These are phyloP conservation scores for Trichoderma sp. DNA, from an alignment of 2,329 filamentous ascomycete genomes.

Conservation along the genomic window DNA sequence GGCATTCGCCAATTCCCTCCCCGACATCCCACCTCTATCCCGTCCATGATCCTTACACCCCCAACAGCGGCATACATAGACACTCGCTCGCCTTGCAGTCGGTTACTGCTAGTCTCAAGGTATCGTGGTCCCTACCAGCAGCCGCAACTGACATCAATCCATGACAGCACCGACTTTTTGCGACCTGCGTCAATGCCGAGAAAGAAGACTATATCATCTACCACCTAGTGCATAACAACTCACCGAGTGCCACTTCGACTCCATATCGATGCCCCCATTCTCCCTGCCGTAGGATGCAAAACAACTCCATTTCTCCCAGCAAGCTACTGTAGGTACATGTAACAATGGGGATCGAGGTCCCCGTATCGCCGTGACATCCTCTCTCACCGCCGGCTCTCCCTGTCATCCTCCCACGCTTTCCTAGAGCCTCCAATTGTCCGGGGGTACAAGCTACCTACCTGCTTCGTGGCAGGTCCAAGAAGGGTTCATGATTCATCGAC, in stretches of 20 bases:
- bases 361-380: slow-evolving; percentile 7
- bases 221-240: not conserved
- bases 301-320: too few relatives aligned
- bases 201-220: too few relatives aligned
- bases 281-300: too few relatives aligned
- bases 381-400: slow-evolving; percentile 26
- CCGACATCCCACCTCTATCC: not conserved
- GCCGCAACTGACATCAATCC: not conserved
- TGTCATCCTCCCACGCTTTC: slow-evolving; percentile 3
- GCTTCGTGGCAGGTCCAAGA: not conserved
- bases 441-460: not conserved
- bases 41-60: too few relatives aligned
- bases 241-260: not conserved
- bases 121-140: slow-evolving; percentile 10
- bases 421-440: not conserved
- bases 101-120: not conserved
- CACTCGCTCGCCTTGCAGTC: not conserved
- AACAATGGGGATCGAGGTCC: slow-evolving; percentile 9
- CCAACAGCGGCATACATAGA: too few relatives aligned
- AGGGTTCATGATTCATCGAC: not conserved
- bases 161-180: not conserved
- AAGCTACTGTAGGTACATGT: slow-evolving; percentile 4
- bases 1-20: not conserved
- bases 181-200: not conserved
- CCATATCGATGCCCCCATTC: too few relatives aligned